Base-by-base conservation (phyloP, 192 early-diverging fungal genomes). In the Lobosporangium transversale region DNA sequence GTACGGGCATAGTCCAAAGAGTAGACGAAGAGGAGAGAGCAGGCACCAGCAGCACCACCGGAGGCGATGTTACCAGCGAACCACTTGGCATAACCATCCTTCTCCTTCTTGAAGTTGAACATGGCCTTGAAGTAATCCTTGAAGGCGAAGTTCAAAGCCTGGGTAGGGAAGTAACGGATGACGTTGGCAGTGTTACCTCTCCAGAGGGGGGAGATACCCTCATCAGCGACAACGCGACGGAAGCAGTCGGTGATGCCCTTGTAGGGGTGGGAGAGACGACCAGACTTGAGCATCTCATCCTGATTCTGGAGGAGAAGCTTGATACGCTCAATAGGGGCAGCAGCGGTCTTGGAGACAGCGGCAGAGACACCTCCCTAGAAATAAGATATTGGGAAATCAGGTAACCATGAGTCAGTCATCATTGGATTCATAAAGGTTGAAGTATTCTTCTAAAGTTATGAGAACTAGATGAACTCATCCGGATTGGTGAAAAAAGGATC, bases 141-240 rank as follows among this genome's bases (percentile, higher is more conserved):
- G 91, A 94, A 96, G 62, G 97, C 95, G 82, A 98, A 94, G 91
- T 97, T 97, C 81, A 97, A 87, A 66, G 95, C 97, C 87, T 98
- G 97, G 66, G 95, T 97, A 66, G 97, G 97, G 91, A 97, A 97
- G 93, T 98, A 98, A 85, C 97, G 93, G 88, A 98, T 94, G 74
- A 94, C 91, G 88, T 97, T 98, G 79, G 95, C 91, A 70, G 91
- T 84, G 91, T 97, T 98, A 81, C 97, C 97, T 78, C 95, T 88
- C 94, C 91, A 92, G 83, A 94, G 84, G 60, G 90, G 85, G 60
- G 74, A 78, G 61, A 91, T 45, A 78, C 97, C 94, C 85, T 98
- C 91, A 81, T 98, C 94, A 58, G 83, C 82, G 70, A 91, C 80
- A 81, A 95, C 93, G 81, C 97, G 92, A 62, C 79, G 55, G 90